Conservation (phyloP, 176 grass and related monocot genomes). For the Oryza brachyantha region DNA sequence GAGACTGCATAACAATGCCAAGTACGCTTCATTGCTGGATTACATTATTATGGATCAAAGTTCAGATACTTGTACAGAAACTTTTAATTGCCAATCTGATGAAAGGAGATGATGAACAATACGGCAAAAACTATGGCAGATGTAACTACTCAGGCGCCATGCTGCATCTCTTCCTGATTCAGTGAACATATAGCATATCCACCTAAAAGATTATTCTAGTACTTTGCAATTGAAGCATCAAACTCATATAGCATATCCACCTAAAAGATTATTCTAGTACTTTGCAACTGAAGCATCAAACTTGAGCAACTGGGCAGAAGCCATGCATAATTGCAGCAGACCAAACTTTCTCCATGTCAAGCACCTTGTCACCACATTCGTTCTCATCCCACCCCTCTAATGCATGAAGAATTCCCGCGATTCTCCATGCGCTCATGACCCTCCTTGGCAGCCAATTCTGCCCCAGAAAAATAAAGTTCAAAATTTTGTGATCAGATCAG, state of each 20-base stretch:
- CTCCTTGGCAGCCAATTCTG: conserved; percentile 95
- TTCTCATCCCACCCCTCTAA: conserved; percentile 63
- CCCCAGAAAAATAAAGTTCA: conserved; percentile 9
- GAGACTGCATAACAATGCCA: neutral
- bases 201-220: conserved; percentile 10
- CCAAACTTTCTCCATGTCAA: conserved; percentile 69
- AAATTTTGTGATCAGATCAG: neutral
- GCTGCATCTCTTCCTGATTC: neutral
- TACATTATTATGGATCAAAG: conserved; percentile 9
- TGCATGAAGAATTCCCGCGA: conserved; percentile 74
- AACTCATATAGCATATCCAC: neutral
- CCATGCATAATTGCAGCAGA: conserved; percentile 66
- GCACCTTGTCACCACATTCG: conserved; percentile 65
- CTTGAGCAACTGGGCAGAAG: conserved; percentile 48
- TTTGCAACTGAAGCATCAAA: conserved; percentile 17
- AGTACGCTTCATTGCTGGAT: neutral
- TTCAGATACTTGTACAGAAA: neutral
- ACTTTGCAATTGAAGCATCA: conserved; percentile 15
- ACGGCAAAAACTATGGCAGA: neutral
- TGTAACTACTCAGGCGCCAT: neutral
- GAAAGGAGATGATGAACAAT: neutral
- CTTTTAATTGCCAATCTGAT: neutral
- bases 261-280: conserved; percentile 9
- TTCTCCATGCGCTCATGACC: conserved; percentile 87
- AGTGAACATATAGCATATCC: neutral